Conservation (phyloP, 495 filamentous ascomycete species). For the Neurospora africana region DNA sequence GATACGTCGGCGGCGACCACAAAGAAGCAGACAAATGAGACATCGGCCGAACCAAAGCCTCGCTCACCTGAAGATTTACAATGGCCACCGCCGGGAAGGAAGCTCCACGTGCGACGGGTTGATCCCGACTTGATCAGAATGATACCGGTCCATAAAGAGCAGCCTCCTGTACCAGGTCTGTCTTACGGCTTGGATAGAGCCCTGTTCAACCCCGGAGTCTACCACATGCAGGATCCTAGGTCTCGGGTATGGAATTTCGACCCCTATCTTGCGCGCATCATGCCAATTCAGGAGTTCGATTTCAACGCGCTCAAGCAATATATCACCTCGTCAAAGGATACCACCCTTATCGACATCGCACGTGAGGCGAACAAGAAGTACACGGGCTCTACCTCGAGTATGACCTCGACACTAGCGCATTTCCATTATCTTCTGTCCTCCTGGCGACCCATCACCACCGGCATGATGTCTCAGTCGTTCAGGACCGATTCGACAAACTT, state of each 20-base stretch:
- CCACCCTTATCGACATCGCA: constrained; percentile 54
- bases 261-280: constrained; percentile 81
- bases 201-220: constrained; percentile 91
- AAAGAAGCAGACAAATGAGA: background rate
- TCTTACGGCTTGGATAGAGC: constrained; percentile 79
- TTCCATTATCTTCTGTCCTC: constrained; percentile 86
- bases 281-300: constrained; percentile 87
- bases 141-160: constrained; percentile 38
- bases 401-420: constrained; percentile 77
- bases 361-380: constrained; percentile 64
- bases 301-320: constrained; percentile 76
- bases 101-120: constrained; percentile 14
- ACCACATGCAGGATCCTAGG: constrained; percentile 79
- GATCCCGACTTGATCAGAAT: constrained; percentile 19
- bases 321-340: constrained; percentile 80
- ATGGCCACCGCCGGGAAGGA: background rate
- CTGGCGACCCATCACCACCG: constrained; percentile 63
- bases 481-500: constrained; percentile 48
- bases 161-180: constrained; percentile 56
- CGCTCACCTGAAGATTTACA: constrained; percentile 2
- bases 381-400: constrained; percentile 89
- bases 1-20: constrained; percentile 1
- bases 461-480: constrained; percentile 57
- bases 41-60: background rate
- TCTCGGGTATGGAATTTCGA: constrained; percentile 92